These are phyloP conservation scores for Nothophoma quercina DNA, from an alignment of 2,329 filamentous ascomycete species.

Conservation along the genomic window DNA sequence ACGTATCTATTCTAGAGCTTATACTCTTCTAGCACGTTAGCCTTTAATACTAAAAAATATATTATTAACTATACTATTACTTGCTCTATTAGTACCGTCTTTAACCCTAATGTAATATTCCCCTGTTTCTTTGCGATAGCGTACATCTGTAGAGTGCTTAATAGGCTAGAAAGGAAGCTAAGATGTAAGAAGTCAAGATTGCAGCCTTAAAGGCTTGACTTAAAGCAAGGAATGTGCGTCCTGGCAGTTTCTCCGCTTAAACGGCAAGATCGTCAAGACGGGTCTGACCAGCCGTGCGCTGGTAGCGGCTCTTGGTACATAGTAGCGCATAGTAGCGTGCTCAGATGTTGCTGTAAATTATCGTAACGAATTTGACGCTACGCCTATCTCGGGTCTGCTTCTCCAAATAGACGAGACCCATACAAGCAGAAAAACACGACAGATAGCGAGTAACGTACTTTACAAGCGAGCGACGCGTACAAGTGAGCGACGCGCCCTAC, in stretches of 20 bases:
- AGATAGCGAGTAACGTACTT: conserved; percentile 3
- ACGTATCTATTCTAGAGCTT: conserved; percentile 14
- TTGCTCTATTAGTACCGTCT: conserved; percentile 4
- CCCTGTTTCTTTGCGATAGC: conserved; percentile 14
- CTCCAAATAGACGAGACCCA: no score
- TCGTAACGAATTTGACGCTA: no score
- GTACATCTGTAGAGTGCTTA: conserved; percentile 1
- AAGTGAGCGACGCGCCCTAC: conserved; percentile 2
- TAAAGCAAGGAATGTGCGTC: conserved; percentile 10
- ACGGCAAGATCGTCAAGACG: conserved; percentile 7
- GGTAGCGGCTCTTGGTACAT: no score
- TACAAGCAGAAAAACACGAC: no score
- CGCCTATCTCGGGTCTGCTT: no score
- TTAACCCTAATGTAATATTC: conserved; percentile 12
- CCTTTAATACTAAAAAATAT: background rate
- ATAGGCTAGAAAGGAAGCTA: conserved; percentile 12
- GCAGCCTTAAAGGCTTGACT: conserved; percentile 10
- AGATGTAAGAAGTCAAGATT: conserved; percentile 15
- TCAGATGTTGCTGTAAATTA: no score
- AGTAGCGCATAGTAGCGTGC: no score
- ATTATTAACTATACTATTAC: conserved; percentile 5
- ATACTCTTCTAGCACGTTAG: conserved; percentile 11
- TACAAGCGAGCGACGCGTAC: background rate
- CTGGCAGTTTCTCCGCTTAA: conserved; percentile 18
- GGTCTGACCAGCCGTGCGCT: no score